Evolutionary conservation across 23 red algal genomes (phyloP).

Genomic region (Cyanidiococcus yangmingshanensis): DNA sequence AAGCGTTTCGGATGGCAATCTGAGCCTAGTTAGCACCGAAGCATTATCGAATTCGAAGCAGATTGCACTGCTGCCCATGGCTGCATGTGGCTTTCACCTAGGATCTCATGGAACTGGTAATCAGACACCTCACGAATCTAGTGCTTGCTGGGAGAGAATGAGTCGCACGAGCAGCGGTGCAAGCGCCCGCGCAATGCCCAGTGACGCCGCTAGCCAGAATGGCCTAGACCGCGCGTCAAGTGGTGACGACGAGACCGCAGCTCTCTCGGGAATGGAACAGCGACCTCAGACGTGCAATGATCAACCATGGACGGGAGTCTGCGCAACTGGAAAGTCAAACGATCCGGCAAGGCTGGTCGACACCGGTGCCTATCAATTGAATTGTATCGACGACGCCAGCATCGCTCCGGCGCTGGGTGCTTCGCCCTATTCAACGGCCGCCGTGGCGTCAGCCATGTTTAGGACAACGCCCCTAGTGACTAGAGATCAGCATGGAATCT

Average conservation of each 20-base stretch:
- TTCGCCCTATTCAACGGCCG: too few species aligned
- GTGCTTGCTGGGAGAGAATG: neutral
- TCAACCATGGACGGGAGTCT: neutral
- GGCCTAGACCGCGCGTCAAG: neutral
- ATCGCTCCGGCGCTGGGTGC: too few species aligned
- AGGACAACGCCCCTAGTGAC: too few species aligned
- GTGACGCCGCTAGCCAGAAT: neutral
- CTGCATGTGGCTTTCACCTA: neutral
- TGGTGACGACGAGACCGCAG: neutral
- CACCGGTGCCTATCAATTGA: too few species aligned
- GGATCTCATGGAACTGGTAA: neutral
- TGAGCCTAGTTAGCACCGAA: neutral
- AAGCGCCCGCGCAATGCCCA: neutral
- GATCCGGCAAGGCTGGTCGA: too few species aligned
- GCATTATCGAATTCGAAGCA: neutral
- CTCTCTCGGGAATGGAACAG: neutral
- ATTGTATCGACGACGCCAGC: too few species aligned
- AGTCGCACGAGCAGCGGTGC: neutral
- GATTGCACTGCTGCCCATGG: neutral
- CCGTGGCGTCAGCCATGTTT: too few species aligned
- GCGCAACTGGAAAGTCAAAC: neutral
- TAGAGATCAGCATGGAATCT: too few species aligned
- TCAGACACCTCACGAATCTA: neutral
- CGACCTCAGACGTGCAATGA: neutral
- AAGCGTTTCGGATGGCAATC: neutral